Base-by-base conservation (phyloP, 73 alveolate species). In the Paramecium sexaurelia region DNA sequence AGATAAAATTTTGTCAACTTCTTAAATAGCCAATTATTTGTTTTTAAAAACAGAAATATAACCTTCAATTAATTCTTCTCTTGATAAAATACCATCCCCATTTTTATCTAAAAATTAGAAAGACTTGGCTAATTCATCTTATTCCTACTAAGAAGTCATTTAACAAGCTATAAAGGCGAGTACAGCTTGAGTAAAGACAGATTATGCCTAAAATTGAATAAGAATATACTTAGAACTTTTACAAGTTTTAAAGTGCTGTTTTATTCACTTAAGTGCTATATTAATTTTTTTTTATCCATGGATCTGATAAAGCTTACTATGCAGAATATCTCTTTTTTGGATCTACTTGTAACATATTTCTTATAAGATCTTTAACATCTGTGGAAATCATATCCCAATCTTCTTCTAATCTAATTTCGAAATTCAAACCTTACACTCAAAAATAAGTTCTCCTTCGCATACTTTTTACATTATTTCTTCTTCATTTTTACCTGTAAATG, bases 51-150 rank as follows among this genome's bases (percentile, higher is more conserved):
- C 40, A 10, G 36, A 29, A 29, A 56, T 78, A 67, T 95, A 96
- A 32, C 99, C 99, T 19, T 95, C 97, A 13, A 68, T 56, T 27
- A 96, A 43, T 86, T 96, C 99, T 29, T 94, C 98, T 57, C 85
- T 92, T 40, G 95, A 78, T 61, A 96, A 88, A 43, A 87, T 92
- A 11, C 99, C 99, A 78, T 96, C 99, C 13, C 92, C 91, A 67
- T 95, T 96, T 75, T 92, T 94, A 94, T 95, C 98, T 41, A 95
- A 41, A 11, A 95, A 84, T 47, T 69, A 41, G 69, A 95, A 95
- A 32, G 92, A 85, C 17, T 66, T 91, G 20, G 69, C 85, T 41
- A 94, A 85, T 55, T 94, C 91, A 51, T 90, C 93, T 51, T 75
- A 91, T 29, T 95, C 98, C 29, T 93, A 92, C 22, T 82, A 84